Conservation (phyloP, 148 eudicot species). For the Vaccinium darrowii region DNA sequence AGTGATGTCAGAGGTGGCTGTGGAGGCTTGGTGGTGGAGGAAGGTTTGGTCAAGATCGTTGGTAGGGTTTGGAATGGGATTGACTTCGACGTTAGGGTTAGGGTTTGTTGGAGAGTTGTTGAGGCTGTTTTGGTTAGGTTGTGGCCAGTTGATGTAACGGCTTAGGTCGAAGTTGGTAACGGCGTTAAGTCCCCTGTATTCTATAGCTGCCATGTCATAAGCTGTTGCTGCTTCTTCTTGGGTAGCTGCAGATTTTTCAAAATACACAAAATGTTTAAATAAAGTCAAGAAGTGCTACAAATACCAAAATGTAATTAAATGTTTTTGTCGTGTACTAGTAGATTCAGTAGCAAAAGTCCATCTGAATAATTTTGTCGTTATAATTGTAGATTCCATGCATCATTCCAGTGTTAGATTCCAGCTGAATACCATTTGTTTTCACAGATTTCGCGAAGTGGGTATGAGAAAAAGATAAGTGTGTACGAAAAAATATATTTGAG, state of each 20-base stretch:
- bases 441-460: too few species aligned
- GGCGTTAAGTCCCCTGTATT: slow-evolving; percentile 74
- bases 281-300: neutral
- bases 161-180: slow-evolving; percentile 89
- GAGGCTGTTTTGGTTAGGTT: slow-evolving; percentile 25
- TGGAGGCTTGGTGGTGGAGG: slow-evolving; percentile 21
- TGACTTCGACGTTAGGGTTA: slow-evolving; percentile 3
- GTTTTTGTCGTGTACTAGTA: neutral
- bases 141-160: slow-evolving; percentile 50
- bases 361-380: neutral
- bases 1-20: neutral
- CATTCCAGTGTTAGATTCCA: neutral
- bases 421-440: neutral
- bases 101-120: slow-evolving; percentile 26
- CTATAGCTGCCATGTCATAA: slow-evolving; percentile 82
- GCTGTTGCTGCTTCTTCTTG: slow-evolving; percentile 95
- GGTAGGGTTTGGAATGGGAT: slow-evolving; percentile 14
- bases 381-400: neutral
- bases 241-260: slow-evolving; percentile 44
- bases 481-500: too few species aligned
- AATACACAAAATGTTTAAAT: neutral
- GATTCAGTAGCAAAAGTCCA: neutral
- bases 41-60: slow-evolving; percentile 25
- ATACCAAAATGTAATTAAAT: neutral
- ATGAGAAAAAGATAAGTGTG: too few species aligned